Conservation (phyloP, 495 filamentous ascomycete species). For the Talaromyces adpressus region DNA sequence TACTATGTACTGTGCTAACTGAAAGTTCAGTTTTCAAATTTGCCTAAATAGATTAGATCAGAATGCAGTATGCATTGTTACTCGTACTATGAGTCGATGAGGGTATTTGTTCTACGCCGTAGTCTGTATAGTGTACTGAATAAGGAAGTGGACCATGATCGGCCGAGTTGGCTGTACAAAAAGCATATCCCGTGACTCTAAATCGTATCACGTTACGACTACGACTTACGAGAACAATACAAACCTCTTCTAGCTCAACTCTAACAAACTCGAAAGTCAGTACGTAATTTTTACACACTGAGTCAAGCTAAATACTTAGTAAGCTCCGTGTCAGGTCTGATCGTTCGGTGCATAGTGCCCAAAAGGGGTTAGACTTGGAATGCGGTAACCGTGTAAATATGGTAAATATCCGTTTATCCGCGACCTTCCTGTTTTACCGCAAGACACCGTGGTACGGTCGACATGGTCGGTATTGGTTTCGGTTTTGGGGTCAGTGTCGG, state of each 20-base stretch:
- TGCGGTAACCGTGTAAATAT: not conserved
- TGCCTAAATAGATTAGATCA: not conserved
- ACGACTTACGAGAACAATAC: not conserved
- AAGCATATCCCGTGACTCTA: not conserved
- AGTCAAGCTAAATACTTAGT: not conserved
- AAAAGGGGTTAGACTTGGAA: not conserved
- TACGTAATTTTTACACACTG: not conserved
- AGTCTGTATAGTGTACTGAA: not conserved
- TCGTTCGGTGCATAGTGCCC: not conserved
- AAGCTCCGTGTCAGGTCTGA: not conserved
- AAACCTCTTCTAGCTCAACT: not conserved
- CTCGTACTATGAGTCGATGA: not conserved
- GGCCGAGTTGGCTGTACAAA: not conserved
- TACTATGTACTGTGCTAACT: too few relatives aligned
- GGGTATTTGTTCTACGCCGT: not conserved
- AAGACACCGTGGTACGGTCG: not conserved
- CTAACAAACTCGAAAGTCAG: not conserved
- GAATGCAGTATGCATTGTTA: not conserved
- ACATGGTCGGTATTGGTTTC: too few relatives aligned
- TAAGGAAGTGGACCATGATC: not conserved
- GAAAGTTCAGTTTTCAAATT: too few relatives aligned
- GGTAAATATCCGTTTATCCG: not conserved
- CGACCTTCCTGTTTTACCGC: not conserved
- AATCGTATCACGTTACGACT: too few relatives aligned
- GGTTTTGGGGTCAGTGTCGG: not conserved